Conservation (phyloP, 169 alveolate genomes). For the Plasmodium relictum region DNA sequence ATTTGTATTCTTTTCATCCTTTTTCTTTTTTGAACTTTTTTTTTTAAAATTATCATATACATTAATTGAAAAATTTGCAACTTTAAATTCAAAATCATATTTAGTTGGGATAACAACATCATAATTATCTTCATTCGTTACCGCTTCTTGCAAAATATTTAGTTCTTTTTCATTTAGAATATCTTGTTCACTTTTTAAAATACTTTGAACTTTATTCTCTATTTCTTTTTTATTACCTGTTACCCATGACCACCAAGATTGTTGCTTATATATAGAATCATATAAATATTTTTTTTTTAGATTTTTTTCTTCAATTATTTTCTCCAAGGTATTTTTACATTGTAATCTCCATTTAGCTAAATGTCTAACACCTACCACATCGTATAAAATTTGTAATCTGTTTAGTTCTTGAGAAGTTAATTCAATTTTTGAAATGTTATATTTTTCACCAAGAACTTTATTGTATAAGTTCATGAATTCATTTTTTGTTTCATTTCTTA, state of each 20-base stretch:
- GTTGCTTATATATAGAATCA: slow-evolving; percentile 80
- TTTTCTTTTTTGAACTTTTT: not conserved
- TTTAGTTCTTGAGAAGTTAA: slow-evolving; percentile 76
- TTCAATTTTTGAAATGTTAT: slow-evolving; percentile 68
- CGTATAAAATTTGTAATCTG: slow-evolving; percentile 83
- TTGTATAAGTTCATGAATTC: slow-evolving; percentile 87
- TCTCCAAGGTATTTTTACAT: slow-evolving; percentile 78
- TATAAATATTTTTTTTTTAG: slow-evolving; percentile 79
- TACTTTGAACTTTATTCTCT: slow-evolving; percentile 73
- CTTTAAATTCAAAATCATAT: slow-evolving; percentile 79
- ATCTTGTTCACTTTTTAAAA: slow-evolving; percentile 76
- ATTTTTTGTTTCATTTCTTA: slow-evolving; percentile 83
- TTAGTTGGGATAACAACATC: slow-evolving; percentile 82
- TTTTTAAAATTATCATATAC: slow-evolving; percentile 77
- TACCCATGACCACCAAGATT: slow-evolving; percentile 86
- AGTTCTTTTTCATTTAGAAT: slow-evolving; percentile 77
- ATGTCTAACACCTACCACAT: slow-evolving; percentile 89
- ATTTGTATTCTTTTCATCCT: not conserved
- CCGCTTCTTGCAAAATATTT: slow-evolving; percentile 79
- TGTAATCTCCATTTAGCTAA: slow-evolving; percentile 89
- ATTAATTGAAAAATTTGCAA: slow-evolving; percentile 77
- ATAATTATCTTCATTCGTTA: slow-evolving; percentile 78
- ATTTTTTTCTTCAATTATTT: slow-evolving; percentile 81
- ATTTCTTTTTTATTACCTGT: slow-evolving; percentile 79
- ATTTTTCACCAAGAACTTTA: slow-evolving; percentile 77